Conservation (phyloP, 495 filamentous ascomycete species). For the Aspergillus nanangensis region DNA sequence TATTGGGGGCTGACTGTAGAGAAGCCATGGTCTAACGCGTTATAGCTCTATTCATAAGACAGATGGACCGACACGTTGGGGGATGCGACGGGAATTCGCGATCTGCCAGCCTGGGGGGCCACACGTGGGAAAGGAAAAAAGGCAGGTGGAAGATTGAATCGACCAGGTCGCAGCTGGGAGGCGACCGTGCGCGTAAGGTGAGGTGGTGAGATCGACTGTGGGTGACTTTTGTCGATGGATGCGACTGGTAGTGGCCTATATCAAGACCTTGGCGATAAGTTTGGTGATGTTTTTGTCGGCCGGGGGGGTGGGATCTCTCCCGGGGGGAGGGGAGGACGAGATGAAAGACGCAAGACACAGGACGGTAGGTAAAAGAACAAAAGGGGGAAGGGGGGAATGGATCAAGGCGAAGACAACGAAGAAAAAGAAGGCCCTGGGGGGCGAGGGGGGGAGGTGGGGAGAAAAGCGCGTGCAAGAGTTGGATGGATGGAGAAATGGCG, state of each 20-base stretch:
- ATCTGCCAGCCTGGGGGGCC: conserved; percentile 5
- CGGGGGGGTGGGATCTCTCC: conserved; percentile 9
- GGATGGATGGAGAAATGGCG: conserved; percentile 43
- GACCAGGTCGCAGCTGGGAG: conserved; percentile 18
- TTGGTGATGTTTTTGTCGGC: conserved; percentile 32
- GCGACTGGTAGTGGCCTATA: conserved; percentile 24
- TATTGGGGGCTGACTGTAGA: conserved; percentile 62
- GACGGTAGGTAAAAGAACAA: conserved; percentile 26
- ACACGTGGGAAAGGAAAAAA: conserved; percentile 17
- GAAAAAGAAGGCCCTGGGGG: conserved; percentile 23
- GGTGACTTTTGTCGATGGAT: conserved; percentile 18
- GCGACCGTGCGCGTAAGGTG: conserved; percentile 13
- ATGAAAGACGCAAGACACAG: too few species aligned
- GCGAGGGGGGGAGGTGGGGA: conserved; percentile 25
- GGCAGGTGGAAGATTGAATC: conserved; percentile 19
- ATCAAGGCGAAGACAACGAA: too few species aligned
- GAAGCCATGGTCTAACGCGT: conserved; percentile 64
- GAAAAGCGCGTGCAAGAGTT: conserved; percentile 31
- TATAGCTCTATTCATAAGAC: conserved; percentile 31
- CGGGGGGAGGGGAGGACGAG: too few species aligned
- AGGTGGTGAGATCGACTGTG: conserved; percentile 6
- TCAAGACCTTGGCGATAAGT: conserved; percentile 32
- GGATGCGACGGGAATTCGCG: conserved; percentile 18
- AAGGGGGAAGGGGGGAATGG: too few species aligned
- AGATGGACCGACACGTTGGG: conserved; percentile 11